These are phyloP conservation scores for Lathyrus tuberosus DNA, from an alignment of 306 rosid species.

Conservation along the genomic window DNA sequence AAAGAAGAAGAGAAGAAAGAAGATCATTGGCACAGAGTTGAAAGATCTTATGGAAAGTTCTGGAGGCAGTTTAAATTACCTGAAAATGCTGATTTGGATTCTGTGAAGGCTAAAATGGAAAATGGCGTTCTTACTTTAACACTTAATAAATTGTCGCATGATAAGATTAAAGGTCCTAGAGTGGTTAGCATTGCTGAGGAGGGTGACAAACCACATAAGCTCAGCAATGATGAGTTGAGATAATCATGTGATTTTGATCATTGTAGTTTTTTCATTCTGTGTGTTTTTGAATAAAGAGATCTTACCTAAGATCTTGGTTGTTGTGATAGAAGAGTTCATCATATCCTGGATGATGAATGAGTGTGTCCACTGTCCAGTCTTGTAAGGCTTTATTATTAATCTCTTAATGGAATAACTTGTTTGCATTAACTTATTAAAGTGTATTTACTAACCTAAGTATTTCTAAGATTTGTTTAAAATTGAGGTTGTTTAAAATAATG, in stretches of 20 bases:
- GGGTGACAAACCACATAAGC: constrained; percentile 11
- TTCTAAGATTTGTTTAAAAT: no score
- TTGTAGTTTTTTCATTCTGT: not conserved
- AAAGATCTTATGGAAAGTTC: constrained; percentile 64
- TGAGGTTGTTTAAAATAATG: no score
- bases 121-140: constrained; percentile 65
- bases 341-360: constrained; percentile 5
- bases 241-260: not conserved
- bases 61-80: constrained; percentile 73
- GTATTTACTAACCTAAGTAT: no score
- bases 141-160: constrained; percentile 55
- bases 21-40: constrained; percentile 67
- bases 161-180: constrained; percentile 60
- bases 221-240: constrained; percentile 1
- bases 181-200: constrained; percentile 51
- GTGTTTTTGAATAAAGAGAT: constrained; percentile 40
- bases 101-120: constrained; percentile 60
- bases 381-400: no score
- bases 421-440: no score
- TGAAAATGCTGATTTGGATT: constrained; percentile 59
- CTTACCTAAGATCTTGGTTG: constrained; percentile 4
- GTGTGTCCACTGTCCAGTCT: constrained; percentile 5
- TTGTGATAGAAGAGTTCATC: not conserved
- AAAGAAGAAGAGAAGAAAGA: constrained; percentile 56
- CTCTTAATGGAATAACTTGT: no score